Evolutionary conservation across 2,329 filamentous ascomycete genomes (phyloP).

Genomic region (Didymella arachidicola): DNA sequence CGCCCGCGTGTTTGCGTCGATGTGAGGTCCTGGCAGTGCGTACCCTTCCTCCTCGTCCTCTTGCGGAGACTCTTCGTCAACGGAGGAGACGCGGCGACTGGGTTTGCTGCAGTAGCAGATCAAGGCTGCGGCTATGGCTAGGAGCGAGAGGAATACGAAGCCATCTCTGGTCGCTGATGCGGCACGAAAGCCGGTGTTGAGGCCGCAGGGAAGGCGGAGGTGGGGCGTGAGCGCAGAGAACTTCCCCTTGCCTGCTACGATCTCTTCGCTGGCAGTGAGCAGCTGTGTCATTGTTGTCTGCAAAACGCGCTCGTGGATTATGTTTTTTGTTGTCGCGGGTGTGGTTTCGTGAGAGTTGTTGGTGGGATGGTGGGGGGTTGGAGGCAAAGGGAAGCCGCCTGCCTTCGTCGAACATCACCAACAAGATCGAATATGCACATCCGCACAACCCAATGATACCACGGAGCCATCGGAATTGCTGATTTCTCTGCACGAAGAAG

Average conservation of each 20-base stretch:
- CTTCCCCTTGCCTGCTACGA: background rate
- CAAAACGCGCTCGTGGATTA: background rate
- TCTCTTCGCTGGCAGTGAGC: background rate
- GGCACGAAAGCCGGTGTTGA: background rate
- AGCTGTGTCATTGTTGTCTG: background rate
- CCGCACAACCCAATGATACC: background rate
- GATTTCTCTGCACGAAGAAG: background rate
- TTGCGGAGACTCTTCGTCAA: conserved; percentile 3
- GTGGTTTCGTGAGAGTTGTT: background rate
- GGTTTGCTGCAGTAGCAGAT: background rate
- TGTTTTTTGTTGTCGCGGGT: background rate
- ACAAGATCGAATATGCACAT: background rate
- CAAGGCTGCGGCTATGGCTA: background rate
- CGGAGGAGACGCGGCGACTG: background rate
- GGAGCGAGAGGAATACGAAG: background rate
- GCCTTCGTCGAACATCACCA: background rate
- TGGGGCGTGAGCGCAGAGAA: background rate
- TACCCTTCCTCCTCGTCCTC: background rate
- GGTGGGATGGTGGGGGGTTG: conserved; percentile 1
- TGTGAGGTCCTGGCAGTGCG: conserved; percentile 5
- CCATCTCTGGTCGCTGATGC: background rate
- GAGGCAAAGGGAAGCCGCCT: background rate
- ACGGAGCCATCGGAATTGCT: background rate
- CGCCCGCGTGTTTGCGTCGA: conserved; percentile 4
- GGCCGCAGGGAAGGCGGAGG: background rate